phyloP scores from a whole-genome alignment of 2,329 filamentous ascomycete species.

The Rhexocercosporidium sp. region DNA sequence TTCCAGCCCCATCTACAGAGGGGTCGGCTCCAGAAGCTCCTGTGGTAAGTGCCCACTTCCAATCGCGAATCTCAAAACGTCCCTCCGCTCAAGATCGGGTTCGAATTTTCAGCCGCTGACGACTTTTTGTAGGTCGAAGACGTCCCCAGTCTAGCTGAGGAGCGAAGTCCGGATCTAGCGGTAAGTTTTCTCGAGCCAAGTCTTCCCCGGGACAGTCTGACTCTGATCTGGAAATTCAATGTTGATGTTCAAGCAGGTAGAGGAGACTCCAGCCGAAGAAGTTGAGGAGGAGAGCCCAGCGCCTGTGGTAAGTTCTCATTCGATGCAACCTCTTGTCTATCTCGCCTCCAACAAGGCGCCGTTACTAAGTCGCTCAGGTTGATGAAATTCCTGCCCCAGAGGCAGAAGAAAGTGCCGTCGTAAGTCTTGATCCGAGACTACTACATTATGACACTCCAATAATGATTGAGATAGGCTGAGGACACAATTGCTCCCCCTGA shows the following conservation, averaged over 20 bases:
- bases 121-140: not conserved
- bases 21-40: not conserved
- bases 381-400: slow-evolving; percentile 15
- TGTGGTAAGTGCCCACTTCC: not conserved
- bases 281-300: not conserved
- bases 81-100: not conserved
- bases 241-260: not conserved
- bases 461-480: slow-evolving; percentile 3
- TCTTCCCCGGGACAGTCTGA: too few relatives aligned
- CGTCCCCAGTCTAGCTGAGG: not conserved
- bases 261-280: not conserved
- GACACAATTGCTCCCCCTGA: not conserved
- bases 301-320: slow-evolving; percentile 1
- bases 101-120: not conserved
- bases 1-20: not conserved
- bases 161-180: slow-evolving; percentile 4
- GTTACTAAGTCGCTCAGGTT: not conserved
- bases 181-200: not conserved
- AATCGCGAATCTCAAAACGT: not conserved
- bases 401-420: not conserved
- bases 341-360: not conserved
- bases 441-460: not conserved
- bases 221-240: not conserved
- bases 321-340: too few relatives aligned
- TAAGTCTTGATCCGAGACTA: not conserved